Percentiles rank a stretch among this genome's conserved stretches.
Conservation (phyloP, 1,284 basidiomycete genomes). For the Trichosporon inkin region DNA sequence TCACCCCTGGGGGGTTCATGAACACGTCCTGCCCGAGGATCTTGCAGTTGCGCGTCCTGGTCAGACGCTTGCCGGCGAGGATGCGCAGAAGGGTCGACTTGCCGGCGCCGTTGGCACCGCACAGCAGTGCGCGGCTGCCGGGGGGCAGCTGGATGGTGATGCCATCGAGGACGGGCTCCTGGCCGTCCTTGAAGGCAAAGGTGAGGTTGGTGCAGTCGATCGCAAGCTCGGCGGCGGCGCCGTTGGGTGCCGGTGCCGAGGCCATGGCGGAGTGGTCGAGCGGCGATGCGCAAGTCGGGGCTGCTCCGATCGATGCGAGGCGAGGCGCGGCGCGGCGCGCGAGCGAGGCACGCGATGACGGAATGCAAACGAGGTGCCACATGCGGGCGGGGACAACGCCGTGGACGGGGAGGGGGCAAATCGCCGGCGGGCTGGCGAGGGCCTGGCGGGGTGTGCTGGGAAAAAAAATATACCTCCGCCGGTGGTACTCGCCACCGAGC, state of each 20-base stretch:
- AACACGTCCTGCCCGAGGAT: constrained; percentile 84
- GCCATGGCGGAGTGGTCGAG: constrained; percentile 13
- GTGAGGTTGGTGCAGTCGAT: constrained; percentile 62
- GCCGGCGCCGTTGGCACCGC: constrained; percentile 92
- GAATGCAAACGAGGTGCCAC: too few relatives aligned
- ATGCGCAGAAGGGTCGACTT: constrained; percentile 95
- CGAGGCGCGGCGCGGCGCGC: too few relatives aligned
- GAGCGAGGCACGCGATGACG: too few relatives aligned
- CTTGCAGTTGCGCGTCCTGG: constrained; percentile 62
- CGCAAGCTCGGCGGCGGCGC: constrained; percentile 27
- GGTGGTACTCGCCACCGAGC: too few relatives aligned
- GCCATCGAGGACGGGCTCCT: constrained; percentile 57
- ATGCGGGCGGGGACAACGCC: too few relatives aligned
- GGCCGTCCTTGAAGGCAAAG: constrained; percentile 57
- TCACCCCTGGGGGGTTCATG: constrained; percentile 53
- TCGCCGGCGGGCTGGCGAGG: too few relatives aligned
- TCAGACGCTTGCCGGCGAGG: constrained; percentile 85
- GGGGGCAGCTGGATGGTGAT: constrained; percentile 64
- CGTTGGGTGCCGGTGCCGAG: background rate
- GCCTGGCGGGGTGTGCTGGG: too few relatives aligned
- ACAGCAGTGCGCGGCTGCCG: constrained; percentile 73
- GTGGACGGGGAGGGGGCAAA: too few relatives aligned
- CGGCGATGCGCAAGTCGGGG: too few relatives aligned
- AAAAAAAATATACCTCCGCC: too few relatives aligned
- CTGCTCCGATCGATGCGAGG: too few relatives aligned